Base-by-base conservation (phyloP, 495 filamentous ascomycete genomes). In the Penicillium malachiteum region DNA sequence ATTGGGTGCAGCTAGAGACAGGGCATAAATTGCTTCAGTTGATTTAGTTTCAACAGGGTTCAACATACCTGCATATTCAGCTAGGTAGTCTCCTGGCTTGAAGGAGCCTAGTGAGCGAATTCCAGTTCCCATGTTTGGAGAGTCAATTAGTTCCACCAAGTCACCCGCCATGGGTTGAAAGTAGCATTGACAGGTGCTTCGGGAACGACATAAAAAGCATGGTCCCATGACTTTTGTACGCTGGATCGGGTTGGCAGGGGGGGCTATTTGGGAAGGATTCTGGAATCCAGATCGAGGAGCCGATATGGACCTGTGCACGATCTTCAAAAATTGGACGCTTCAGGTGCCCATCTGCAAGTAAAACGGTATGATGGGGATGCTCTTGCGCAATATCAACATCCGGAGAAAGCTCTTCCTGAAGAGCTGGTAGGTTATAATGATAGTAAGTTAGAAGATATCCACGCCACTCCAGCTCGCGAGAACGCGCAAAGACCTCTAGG, bases 111-210 rank as follows among this genome's bases (percentile, higher is more conserved):
- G 66, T 1, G 65, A 51, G 3, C 73, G 67, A 17, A 77, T 59
- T 0, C 73, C 74, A 10, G 62, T 57, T n/a, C 73, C 73, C 41
- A 55, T 69, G 2, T 13, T 11, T 17, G 57, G 57, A 30, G 62
- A 69, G 26, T 76, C 70, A 10, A 58, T 47, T 2, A 78, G 58
- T 54, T 78, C 72, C 3, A 74, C 51, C 33, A 74, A 35, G 4
- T 63, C 63, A 21, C 58, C 66, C 5, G 62, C 45, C 1, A 58
- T 42, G 7, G 50, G 16, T 10, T 45, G 14, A 10, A 66, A 3
- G 3, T 33, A 17, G 50, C 72, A 72, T 1, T 52, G 13, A 54
- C 70, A 72, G 14, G 21, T 14, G 0, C 45, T 16, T 0, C 2
- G 0, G 3, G 58, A 57, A 0, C 21, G 43, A 26, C 71, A 75